Evolutionary conservation across 805 yeast species (phyloP), one percentile per base, ranked within the genome.

Genomic region (Teunomyces panamensis): DNA sequence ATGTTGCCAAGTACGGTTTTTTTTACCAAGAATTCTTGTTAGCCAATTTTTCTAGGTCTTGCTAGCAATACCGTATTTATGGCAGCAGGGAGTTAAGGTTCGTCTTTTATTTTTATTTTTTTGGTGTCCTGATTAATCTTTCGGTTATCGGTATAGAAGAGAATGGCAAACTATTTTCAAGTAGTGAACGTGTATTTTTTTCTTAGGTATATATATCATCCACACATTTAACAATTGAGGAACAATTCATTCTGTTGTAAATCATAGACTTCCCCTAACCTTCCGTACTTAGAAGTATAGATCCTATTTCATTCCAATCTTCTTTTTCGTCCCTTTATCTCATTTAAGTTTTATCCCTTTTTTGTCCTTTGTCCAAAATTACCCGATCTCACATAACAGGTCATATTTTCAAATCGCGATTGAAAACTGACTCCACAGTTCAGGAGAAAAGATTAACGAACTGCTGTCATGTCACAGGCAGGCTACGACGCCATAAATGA

Each of bases 401-500:
- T 32, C 7, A 11, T 17, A 5, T 13, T 37, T 26, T 37, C 29
- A n/a, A 37, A 13, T 37, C 41, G 30, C 20, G n/a, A 26, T 36
- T 13, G 9, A 37, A n/a, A 37, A 8, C 24, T 6, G 28, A 35
- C 28, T 37, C 41, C 30, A 37, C 41, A 24, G 30, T 26, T 26
- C n/a, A n/a, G 41, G 41, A 37, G 41, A 5, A 13, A 20, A 10
- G 8, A 10, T 26, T 13, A 11, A 24, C 28, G 9, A 8, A 37
- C 41, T 20, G 8, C 14, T 32, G 17, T 32, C 16, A 37, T 37
- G 41, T 37, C 28, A 11, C 41, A 16, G 30, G 11, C 41, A 13
- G 41, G 41, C 41, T 37, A 37, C 27, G 30, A 37, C 17, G 27
- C 41, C n/a, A 37, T 37, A 11, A 37, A 37, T 24, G 41, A 37